Evolutionary conservation across 345 rosid genomes (phyloP).

Genomic region (Boechera retrofracta): DNA sequence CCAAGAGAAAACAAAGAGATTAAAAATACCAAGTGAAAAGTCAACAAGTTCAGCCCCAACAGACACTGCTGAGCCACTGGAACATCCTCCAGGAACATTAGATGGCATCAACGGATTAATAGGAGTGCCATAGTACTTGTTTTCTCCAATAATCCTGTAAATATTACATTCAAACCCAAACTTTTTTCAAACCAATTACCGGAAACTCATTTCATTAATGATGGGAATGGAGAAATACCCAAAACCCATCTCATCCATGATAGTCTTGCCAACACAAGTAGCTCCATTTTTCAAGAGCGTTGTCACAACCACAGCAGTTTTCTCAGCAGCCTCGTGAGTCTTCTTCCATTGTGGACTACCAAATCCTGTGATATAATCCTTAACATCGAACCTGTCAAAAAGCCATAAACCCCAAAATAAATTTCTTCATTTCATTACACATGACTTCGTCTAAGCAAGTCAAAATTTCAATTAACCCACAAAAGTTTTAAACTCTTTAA

Average conservation of each 20-base stretch:
- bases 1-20: background rate
- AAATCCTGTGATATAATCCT: conserved; percentile 78
- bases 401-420: background rate
- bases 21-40: conserved; percentile 74
- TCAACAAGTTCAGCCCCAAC: conserved; percentile 87
- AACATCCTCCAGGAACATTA: conserved; percentile 86
- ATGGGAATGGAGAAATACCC: conserved; percentile 52
- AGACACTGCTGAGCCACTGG: conserved; percentile 96
- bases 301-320: conserved; percentile 73
- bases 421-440: background rate
- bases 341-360: conserved; percentile 85
- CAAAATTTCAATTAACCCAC: background rate
- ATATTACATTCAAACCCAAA: conserved; percentile 31
- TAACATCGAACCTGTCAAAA: conserved; percentile 72
- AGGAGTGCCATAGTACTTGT: conserved; percentile 85
- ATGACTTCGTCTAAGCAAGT: conserved; percentile 18
- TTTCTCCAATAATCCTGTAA: conserved; percentile 75
- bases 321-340: conserved; percentile 73
- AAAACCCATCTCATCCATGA: conserved; percentile 78
- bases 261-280: conserved; percentile 87
- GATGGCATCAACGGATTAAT: conserved; percentile 69
- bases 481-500: conserved; percentile 7
- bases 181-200: background rate
- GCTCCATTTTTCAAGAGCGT: conserved; percentile 82
- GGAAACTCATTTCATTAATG: background rate